Evolutionary conservation across 345 rosid species (phyloP).

Genomic region (Citrus hindsii): DNA sequence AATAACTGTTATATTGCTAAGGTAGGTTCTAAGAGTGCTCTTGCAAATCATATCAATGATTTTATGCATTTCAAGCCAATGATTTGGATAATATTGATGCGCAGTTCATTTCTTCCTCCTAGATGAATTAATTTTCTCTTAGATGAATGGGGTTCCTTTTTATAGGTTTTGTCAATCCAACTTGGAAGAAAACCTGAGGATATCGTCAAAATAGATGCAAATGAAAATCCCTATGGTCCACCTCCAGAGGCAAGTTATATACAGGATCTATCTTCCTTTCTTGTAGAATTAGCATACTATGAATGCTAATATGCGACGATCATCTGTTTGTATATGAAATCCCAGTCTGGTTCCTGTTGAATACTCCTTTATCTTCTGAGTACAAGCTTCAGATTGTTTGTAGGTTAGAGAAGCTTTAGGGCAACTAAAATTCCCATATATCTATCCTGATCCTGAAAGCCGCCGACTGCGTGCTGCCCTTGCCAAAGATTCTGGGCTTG

Average conservation of each 20-base stretch:
- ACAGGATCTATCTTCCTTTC: not conserved
- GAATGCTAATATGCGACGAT: not conserved
- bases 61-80: too few species aligned
- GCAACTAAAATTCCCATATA: slow-evolving; percentile 75
- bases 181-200: slow-evolving; percentile 95
- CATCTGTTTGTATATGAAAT: not conserved
- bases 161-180: slow-evolving; percentile 71
- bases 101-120: not conserved
- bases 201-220: slow-evolving; percentile 92
- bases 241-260: slow-evolving; percentile 86
- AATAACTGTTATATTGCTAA: too few species aligned
- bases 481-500: slow-evolving; percentile 84
- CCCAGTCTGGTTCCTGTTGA: not conserved
- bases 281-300: not conserved
- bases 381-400: slow-evolving; percentile 37
- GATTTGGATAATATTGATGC: not conserved
- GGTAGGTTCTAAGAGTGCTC: too few species aligned
- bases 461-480: slow-evolving; percentile 79
- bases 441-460: slow-evolving; percentile 91
- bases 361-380: slow-evolving; percentile 16
- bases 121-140: not conserved
- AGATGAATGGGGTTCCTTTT: not conserved
- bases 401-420: slow-evolving; percentile 95
- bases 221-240: slow-evolving; percentile 98
- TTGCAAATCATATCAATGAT: too few species aligned